These are phyloP conservation scores for Mycena galopus DNA, from an alignment of 768 basidiomycete genomes.

Conservation along the genomic window DNA sequence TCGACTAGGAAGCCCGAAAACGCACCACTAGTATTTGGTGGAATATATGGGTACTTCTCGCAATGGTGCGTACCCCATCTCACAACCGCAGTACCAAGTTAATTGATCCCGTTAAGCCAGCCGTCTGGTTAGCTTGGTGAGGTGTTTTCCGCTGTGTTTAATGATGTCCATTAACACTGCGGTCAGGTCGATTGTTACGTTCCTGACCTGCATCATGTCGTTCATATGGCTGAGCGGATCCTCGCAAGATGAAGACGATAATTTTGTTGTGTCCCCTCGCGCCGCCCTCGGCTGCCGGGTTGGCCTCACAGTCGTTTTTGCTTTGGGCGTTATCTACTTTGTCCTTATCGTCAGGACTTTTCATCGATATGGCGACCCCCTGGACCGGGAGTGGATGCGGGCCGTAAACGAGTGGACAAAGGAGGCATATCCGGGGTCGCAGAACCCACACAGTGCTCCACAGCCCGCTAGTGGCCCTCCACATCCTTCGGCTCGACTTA, in stretches of 20 bases:
- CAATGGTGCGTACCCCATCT: constrained; percentile 48
- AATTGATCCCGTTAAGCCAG: constrained; percentile 48
- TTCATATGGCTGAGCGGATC: constrained; percentile 72
- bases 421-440: not conserved
- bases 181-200: constrained; percentile 69
- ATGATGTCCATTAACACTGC: not conserved
- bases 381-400: constrained; percentile 51
- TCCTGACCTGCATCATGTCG: constrained; percentile 67
- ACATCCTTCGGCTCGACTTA: not conserved
- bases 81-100: not conserved
- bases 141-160: not conserved
- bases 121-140: constrained; percentile 74
- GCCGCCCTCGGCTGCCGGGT: constrained; percentile 55
- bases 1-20: constrained; percentile 63
- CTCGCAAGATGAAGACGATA: constrained; percentile 42
- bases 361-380: constrained; percentile 60
- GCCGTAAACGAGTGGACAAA: constrained; percentile 44
- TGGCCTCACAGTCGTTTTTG: constrained; percentile 60
- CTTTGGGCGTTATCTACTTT: constrained; percentile 67
- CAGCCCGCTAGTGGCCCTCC: not conserved
- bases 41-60: constrained; percentile 80
- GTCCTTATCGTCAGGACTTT: constrained; percentile 66
- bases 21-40: constrained; percentile 49
- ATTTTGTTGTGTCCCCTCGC: constrained; percentile 43
- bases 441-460: not conserved